Conservation (phyloP, 306 rosid genomes). For the Psophocarpus tetragonolobus region DNA sequence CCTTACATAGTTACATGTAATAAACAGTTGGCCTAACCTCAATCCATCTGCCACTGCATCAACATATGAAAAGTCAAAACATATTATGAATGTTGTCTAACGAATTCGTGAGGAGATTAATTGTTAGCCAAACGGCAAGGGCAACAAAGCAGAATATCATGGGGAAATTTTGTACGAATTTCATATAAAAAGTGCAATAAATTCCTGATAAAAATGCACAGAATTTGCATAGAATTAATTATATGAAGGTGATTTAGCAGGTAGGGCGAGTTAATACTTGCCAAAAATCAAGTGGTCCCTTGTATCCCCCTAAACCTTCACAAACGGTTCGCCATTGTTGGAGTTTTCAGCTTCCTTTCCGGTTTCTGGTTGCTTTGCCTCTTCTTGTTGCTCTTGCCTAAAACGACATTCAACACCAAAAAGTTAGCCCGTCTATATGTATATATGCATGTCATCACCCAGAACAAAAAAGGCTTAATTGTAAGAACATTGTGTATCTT, state of each 20-base stretch:
- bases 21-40: constrained; percentile 46
- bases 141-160: constrained; percentile 16
- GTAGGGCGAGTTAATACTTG: constrained; percentile 20
- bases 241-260: constrained; percentile 2
- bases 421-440: constrained; percentile 6
- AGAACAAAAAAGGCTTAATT: neutral
- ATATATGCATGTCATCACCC: neutral
- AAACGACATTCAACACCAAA: constrained; percentile 14
- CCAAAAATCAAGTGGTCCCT: constrained; percentile 25
- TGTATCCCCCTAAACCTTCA: constrained; percentile 50
- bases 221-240: neutral
- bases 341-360: constrained; percentile 70
- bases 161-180: neutral
- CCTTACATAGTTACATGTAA: constrained; percentile 47
- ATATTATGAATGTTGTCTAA: neutral
- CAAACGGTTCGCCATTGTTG: constrained; percentile 67
- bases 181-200: neutral
- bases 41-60: constrained; percentile 87
- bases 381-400: constrained; percentile 87
- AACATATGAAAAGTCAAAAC: constrained; percentile 37
- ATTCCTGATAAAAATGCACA: neutral
- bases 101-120: neutral
- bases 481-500: neutral
- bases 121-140: neutral
- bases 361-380: constrained; percentile 63